Conservation (phyloP, 2,329 filamentous ascomycete species). For the Erysiphe neolycopersici region DNA sequence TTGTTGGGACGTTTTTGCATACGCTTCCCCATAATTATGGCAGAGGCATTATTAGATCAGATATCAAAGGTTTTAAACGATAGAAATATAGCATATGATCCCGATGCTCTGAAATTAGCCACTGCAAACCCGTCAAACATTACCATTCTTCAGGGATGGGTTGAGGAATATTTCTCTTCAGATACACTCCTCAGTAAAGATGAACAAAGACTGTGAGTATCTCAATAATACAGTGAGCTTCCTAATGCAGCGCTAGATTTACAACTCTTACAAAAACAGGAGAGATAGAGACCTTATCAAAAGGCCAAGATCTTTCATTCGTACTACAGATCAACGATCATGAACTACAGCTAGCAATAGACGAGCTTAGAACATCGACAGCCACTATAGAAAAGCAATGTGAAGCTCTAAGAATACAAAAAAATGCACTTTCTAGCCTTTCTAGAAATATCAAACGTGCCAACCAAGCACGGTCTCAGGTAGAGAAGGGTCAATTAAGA, state of each 20-base stretch:
- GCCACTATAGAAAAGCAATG: slow-evolving; percentile 36
- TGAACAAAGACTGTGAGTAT: slow-evolving; percentile 24
- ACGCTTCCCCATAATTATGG: background rate
- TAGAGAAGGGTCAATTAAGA: slow-evolving; percentile 17
- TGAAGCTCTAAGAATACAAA: slow-evolving; percentile 31
- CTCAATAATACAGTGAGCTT: background rate
- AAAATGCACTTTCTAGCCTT: slow-evolving; percentile 28
- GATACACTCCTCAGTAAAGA: slow-evolving; percentile 27
- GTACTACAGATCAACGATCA: slow-evolving; percentile 27
- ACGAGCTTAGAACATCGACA: slow-evolving; percentile 36
- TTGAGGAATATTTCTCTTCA: slow-evolving; percentile 19
- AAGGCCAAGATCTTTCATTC: slow-evolving; percentile 19
- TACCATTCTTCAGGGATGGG: slow-evolving; percentile 19
- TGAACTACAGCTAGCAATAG: slow-evolving; percentile 32
- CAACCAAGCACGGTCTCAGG: slow-evolving; percentile 13
- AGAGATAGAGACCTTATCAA: slow-evolving; percentile 15
- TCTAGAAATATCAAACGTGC: slow-evolving; percentile 18
- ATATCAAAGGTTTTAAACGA: slow-evolving; percentile 9
- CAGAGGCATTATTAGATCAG: slow-evolving; percentile 4
- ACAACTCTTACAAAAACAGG: slow-evolving; percentile 20
- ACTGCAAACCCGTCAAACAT: slow-evolving; percentile 7
- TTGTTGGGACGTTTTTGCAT: no score
- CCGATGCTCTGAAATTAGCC: slow-evolving; percentile 8
- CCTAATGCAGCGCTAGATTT: background rate
- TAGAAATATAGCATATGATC: slow-evolving; percentile 11